These are phyloP conservation scores for Thuja plicata DNA, from an alignment of 83 land plant species.

Conservation along the genomic window DNA sequence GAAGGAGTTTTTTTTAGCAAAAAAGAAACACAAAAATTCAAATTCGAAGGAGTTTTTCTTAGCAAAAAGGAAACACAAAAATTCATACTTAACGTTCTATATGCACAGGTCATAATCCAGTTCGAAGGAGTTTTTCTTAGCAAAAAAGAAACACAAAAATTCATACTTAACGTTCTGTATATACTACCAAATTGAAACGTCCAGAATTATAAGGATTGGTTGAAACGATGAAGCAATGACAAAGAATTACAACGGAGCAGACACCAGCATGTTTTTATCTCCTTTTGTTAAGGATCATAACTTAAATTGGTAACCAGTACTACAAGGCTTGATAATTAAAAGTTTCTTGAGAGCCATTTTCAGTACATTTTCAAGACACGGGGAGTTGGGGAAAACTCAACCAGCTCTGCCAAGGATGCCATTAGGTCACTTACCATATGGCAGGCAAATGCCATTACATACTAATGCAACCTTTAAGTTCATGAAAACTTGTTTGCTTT, in stretches of 20 bases:
- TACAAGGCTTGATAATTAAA: not conserved
- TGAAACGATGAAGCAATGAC: not conserved
- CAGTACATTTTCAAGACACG: not conserved
- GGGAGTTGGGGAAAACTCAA: too few species aligned
- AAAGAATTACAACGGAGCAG: not conserved
- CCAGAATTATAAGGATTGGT: not conserved
- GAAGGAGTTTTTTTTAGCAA: not conserved
- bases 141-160: too few species aligned
- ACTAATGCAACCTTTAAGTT: too few species aligned
- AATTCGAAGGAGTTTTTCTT: too few species aligned
- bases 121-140: not conserved
- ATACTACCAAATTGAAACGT: not conserved
- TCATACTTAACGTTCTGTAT: not conserved
- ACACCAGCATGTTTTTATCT: not conserved
- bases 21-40: too few species aligned
- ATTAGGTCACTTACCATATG: too few species aligned
- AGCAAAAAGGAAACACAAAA: too few species aligned
- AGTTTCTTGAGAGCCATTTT: not conserved
- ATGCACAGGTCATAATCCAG: too few species aligned
- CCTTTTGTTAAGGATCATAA: not conserved
- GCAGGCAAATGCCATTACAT: too few species aligned
- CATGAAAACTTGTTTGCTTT: too few species aligned
- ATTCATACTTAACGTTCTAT: not conserved
- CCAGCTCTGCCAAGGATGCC: too few species aligned
- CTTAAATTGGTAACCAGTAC: too few species aligned